Evolutionary conservation across 2,329 filamentous ascomycete genomes (phyloP).

Genomic region (Aspergillus viridinutans): DNA sequence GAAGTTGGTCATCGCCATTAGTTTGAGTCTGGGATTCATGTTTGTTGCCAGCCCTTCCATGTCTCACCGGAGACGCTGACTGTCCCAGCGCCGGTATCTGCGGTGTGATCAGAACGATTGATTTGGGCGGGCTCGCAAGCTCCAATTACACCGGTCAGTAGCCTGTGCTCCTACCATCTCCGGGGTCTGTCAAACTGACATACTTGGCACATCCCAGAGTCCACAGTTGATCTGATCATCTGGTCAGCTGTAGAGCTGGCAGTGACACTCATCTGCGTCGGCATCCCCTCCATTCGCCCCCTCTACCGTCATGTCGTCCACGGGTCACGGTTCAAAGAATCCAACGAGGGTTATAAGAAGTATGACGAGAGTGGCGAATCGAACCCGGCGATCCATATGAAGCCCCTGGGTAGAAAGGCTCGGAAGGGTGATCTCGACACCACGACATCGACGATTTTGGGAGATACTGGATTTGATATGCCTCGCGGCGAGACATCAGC

Average conservation of each 20-base stretch:
- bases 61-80: no score
- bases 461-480: no score
- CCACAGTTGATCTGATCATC: constrained; percentile 20
- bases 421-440: no score
- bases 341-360: neutral
- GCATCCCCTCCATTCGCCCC: constrained; percentile 25
- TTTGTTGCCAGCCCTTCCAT: constrained; percentile 6
- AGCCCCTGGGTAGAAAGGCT: no score
- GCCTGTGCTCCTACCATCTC: neutral
- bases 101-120: constrained; percentile 15
- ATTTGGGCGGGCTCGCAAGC: constrained; percentile 11
- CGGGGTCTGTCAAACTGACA: neutral
- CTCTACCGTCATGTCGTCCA: constrained; percentile 16
- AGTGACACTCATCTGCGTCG: constrained; percentile 24
- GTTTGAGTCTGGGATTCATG: constrained; percentile 36
- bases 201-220: constrained; percentile 7
- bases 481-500: no score
- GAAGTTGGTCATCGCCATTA: constrained; percentile 34
- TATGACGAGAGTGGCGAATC: neutral
- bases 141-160: constrained; percentile 15
- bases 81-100: constrained; percentile 11
- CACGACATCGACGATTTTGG: no score
- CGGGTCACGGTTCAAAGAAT: constrained; percentile 5
- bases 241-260: constrained; percentile 21
- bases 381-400: no score